These are phyloP conservation scores for Epithele typhae DNA, from an alignment of 768 basidiomycete genomes.

Conservation along the genomic window DNA sequence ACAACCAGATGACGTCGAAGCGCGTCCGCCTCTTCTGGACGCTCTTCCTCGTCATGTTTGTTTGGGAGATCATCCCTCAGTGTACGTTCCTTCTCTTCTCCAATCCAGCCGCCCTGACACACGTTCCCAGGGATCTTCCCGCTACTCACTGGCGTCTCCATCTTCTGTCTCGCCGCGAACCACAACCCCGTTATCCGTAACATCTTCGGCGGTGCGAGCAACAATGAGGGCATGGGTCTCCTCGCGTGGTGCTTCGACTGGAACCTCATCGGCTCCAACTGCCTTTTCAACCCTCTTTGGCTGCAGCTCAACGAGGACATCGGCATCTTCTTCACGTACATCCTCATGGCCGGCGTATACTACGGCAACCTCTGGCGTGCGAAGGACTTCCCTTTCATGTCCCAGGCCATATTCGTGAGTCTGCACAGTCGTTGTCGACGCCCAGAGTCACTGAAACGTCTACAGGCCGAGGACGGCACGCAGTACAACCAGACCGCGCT, in stretches of 20 bases:
- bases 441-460: no score
- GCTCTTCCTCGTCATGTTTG: conserved; percentile 30
- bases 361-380: conserved; percentile 52
- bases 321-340: conserved; percentile 29
- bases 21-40: conserved; percentile 38
- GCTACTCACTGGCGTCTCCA: conserved; percentile 28
- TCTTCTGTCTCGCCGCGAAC: conserved; percentile 34
- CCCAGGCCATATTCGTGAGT: conserved; percentile 27
- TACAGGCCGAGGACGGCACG: conserved; percentile 20
- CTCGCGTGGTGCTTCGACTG: conserved; percentile 60
- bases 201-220: conserved; percentile 34
- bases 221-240: conserved; percentile 55
- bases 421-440: no score
- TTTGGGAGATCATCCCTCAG: conserved; percentile 36
- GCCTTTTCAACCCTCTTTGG: conserved; percentile 30
- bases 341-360: conserved; percentile 27
- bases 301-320: conserved; percentile 21
- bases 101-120: no score
- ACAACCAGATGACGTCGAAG: conserved; percentile 33
- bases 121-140: no score
- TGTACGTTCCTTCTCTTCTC: no score
- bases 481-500: conserved; percentile 43
- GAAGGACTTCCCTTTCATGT: conserved; percentile 55
- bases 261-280: conserved; percentile 50
- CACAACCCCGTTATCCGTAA: conserved; percentile 21